phyloP scores from a whole-genome alignment of 345 rosid species.

The Geranium rotundifolium region DNA sequence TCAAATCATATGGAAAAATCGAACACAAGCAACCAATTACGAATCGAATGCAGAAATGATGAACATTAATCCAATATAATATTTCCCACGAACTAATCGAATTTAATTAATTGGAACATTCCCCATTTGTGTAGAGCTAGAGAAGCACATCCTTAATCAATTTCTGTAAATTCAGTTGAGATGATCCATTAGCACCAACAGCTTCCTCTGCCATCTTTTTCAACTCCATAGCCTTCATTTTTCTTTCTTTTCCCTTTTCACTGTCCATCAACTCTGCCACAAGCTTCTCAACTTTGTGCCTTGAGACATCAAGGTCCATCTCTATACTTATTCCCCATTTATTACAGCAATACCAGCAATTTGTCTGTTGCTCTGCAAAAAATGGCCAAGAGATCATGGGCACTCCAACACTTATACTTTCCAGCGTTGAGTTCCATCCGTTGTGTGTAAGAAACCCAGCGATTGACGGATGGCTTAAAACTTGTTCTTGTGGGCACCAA shows the following conservation, averaged over 20 bases:
- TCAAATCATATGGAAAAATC: no score
- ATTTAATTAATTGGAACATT: no score
- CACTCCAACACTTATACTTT: constrained; percentile 44
- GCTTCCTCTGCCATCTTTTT: constrained; percentile 11
- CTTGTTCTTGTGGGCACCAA: constrained; percentile 43
- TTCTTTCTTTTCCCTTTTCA: constrained; percentile 6
- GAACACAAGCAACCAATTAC: no score
- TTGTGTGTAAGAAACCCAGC: constrained; percentile 60
- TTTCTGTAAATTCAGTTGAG: constrained; percentile 7
- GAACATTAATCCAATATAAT: no score
- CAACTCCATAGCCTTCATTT: constrained; percentile 8
- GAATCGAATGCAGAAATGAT: no score
- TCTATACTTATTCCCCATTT: constrained; percentile 62
- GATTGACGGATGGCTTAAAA: constrained; percentile 31
- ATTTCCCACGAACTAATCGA: no score
- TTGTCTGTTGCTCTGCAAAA: constrained; percentile 47
- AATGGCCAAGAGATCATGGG: constrained; percentile 75
- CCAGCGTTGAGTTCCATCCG: constrained; percentile 80
- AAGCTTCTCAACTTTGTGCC: constrained; percentile 9
- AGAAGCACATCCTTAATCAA: constrained; percentile 9
- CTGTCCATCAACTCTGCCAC: constrained; percentile 16
- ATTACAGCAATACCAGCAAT: constrained; percentile 44
- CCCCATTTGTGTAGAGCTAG: background rate
- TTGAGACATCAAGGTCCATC: constrained; percentile 10
- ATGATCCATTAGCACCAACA: constrained; percentile 3